Evolutionary conservation across 495 filamentous ascomycete genomes (phyloP).

Genomic region (Hypoxylon perforatum): DNA sequence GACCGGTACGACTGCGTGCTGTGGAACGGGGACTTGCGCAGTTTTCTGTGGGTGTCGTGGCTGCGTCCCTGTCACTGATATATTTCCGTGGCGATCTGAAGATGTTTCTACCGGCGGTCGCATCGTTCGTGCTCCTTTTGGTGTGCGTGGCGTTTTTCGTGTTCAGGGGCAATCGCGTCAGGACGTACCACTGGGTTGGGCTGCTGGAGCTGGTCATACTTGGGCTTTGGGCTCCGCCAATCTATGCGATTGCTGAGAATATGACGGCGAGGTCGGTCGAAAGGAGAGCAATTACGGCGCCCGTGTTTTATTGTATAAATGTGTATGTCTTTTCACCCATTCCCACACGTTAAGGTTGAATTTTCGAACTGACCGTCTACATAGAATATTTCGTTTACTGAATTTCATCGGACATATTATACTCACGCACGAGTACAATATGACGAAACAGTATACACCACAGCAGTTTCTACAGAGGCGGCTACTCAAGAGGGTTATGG

Average conservation of each 20-base stretch:
- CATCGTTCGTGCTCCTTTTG: conserved; percentile 47
- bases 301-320: conserved; percentile 43
- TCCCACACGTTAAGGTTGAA: too few relatives aligned
- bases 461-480: conserved; percentile 13
- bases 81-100: conserved; percentile 35
- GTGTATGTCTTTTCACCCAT: conserved; percentile 29
- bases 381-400: conserved; percentile 42
- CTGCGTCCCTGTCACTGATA: conserved; percentile 35
- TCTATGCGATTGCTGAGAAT: conserved; percentile 31
- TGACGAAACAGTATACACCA: conserved; percentile 22
- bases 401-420: conserved; percentile 43
- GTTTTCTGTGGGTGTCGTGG: conserved; percentile 39
- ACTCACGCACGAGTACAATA: conserved; percentile 36
- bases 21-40: conserved; percentile 44
- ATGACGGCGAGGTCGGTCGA: conserved; percentile 7
- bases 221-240: conserved; percentile 45
- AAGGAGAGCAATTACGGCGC: conserved; percentile 15
- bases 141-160: conserved; percentile 15
- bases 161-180: conserved; percentile 22
- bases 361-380: not conserved
- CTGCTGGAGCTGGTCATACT: conserved; percentile 45
- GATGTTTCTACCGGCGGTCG: conserved; percentile 46
- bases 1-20: conserved; percentile 40
- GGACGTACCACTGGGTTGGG: conserved; percentile 36
- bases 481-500: conserved; percentile 19